Percentiles rank a stretch among this genome's conserved stretches.
Evolutionary conservation across 75 land plant species (phyloP).

Genomic region (Pseudotsuga menziesii): DNA sequence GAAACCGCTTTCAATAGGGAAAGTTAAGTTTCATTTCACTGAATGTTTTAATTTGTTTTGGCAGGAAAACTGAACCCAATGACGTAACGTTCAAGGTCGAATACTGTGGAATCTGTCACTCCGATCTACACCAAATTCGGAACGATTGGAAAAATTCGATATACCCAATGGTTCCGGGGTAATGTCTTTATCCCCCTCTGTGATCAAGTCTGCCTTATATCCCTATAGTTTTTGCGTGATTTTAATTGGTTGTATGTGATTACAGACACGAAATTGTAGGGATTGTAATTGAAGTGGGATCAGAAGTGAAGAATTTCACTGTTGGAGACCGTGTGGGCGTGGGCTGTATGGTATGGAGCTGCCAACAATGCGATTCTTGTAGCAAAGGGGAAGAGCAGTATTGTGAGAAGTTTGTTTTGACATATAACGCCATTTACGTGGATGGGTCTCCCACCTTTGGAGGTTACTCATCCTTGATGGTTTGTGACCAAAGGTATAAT

Average conservation of each 20-base stretch:
- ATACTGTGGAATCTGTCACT: constrained; percentile 43
- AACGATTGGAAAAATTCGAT: constrained; percentile 24
- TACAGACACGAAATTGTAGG: constrained; percentile 80
- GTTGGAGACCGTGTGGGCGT: constrained; percentile 71
- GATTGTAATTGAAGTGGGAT: constrained; percentile 52
- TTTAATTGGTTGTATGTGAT: too few relatives aligned
- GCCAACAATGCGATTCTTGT: constrained; percentile 56
- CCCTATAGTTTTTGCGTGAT: too few relatives aligned
- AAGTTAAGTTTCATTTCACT: too few relatives aligned
- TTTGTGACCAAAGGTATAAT: constrained; percentile 48
- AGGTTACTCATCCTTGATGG: constrained; percentile 60
- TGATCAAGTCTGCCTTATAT: too few relatives aligned
- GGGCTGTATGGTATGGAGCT: constrained; percentile 56
- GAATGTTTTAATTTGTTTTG: neutral
- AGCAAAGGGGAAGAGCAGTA: constrained; percentile 46
- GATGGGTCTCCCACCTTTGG: constrained; percentile 77
- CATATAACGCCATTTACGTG: constrained; percentile 45
- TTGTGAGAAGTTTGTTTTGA: constrained; percentile 39
- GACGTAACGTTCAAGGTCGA: constrained; percentile 31
- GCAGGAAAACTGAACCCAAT: constrained; percentile 23
- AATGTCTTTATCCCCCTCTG: neutral
- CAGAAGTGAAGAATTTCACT: constrained; percentile 45
- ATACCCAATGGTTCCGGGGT: constrained; percentile 43
- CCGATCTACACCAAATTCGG: constrained; percentile 29
- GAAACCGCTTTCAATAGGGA: too few relatives aligned